A percentile compares a stretch with the other conserved stretches of the same genome.
phyloP scores from a whole-genome alignment of 75 land plant genomes.

The Larix kaempferi region DNA sequence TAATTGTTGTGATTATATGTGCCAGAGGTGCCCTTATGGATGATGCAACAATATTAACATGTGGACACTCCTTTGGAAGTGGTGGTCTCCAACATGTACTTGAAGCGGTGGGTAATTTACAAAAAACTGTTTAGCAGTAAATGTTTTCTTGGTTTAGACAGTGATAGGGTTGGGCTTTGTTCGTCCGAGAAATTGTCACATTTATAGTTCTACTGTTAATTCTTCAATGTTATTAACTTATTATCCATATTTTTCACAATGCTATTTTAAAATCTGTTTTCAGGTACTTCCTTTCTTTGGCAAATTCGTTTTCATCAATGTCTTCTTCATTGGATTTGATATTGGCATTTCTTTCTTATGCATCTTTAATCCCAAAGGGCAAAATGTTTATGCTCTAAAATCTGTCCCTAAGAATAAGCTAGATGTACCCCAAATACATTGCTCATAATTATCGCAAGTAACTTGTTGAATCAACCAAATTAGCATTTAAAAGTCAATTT shows the following conservation, averaged over 20 bases:
- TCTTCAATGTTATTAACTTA: background rate
- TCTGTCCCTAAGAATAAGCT: background rate
- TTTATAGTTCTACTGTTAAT: background rate
- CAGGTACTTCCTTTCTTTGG: background rate
- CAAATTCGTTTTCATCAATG: background rate
- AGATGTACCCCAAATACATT: no score
- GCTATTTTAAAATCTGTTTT: background rate
- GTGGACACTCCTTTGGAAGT: constrained; percentile 88
- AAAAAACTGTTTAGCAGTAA: background rate
- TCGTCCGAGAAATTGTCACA: background rate
- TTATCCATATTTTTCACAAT: background rate
- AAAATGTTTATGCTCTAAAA: no score
- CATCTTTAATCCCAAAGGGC: no score
- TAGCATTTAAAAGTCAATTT: background rate
- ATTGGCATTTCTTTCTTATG: no score
- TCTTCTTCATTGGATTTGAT: no score
- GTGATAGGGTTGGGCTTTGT: background rate
- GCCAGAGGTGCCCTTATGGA: constrained; percentile 80
- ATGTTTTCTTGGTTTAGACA: background rate
- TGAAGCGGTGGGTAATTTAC: constrained; percentile 35
- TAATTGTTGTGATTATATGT: background rate
- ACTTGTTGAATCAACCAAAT: no score
- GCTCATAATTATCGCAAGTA: no score
- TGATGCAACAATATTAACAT: constrained; percentile 81
- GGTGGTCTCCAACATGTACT: constrained; percentile 62